Evolutionary conservation across 495 filamentous ascomycete species (phyloP).

Genomic region (Polyplosphaeria fusca): DNA sequence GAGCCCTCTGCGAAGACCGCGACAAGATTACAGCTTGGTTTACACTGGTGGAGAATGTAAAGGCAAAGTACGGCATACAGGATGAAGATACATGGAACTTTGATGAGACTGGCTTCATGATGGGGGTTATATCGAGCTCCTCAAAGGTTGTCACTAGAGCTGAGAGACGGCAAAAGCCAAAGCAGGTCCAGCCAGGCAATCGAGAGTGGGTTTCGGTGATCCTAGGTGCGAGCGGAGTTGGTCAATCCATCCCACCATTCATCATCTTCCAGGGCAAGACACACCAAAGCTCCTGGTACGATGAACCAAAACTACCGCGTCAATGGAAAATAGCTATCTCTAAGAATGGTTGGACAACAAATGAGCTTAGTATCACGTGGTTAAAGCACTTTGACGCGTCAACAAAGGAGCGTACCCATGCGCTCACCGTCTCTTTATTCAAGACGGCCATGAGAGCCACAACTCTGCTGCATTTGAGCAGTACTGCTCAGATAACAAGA

Average conservation of each 20-base stretch:
- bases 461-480: too few species aligned
- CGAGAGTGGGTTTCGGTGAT: background rate
- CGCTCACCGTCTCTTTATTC: background rate
- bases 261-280: too few species aligned
- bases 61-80: too few species aligned
- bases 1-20: background rate
- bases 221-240: background rate
- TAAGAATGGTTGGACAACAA: too few species aligned
- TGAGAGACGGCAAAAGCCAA: background rate
- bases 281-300: background rate
- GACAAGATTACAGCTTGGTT: constrained; percentile 2
- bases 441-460: background rate
- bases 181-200: too few species aligned
- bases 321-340: too few species aligned
- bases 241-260: background rate
- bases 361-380: background rate
- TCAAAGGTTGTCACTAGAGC: too few species aligned
- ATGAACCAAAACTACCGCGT: background rate
- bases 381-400: background rate
- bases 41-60: background rate
- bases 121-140: background rate
- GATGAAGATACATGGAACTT: too few species aligned
- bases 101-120: constrained; percentile 4
- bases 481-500: background rate
- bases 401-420: background rate